Percentiles rank a stretch among this genome's conserved stretches.
Evolutionary conservation across 2,329 filamentous ascomycete genomes (phyloP).

Genomic region (Plectosphaerella sp.): DNA sequence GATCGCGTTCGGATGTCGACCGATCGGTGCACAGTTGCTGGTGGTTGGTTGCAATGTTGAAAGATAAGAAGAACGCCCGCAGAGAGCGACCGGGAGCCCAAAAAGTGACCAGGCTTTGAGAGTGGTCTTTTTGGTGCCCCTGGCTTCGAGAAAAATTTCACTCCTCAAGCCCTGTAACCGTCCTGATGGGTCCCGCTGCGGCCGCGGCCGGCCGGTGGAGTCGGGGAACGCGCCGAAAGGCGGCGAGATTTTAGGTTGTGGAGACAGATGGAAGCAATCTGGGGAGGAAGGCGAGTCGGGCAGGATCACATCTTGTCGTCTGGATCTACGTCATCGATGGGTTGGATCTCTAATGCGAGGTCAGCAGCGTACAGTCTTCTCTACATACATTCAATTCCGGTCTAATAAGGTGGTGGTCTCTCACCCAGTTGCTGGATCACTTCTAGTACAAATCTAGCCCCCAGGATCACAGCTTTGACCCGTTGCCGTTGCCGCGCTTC

Average conservation of each 20-base stretch:
- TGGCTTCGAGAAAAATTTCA: not conserved
- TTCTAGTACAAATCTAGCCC: too few relatives aligned
- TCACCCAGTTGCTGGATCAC: too few relatives aligned
- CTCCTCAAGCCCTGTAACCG: not conserved
- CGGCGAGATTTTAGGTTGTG: too few relatives aligned
- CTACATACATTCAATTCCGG: too few relatives aligned
- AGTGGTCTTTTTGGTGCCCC: not conserved
- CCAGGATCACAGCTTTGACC: not conserved
- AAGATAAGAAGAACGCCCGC: not conserved
- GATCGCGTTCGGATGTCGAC: not conserved
- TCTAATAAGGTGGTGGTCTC: too few relatives aligned
- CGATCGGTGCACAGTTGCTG: not conserved
- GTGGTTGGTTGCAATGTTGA: not conserved
- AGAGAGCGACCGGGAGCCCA: not conserved
- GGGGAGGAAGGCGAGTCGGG: too few relatives aligned
- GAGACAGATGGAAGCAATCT: too few relatives aligned
- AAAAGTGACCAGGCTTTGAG: not conserved
- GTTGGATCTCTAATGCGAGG: too few relatives aligned
- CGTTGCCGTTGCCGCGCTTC: slow-evolving; percentile 1
- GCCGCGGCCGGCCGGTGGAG: not conserved
- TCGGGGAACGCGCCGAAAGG: too few relatives aligned
- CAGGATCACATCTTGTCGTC: too few relatives aligned
- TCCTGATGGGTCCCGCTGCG: not conserved
- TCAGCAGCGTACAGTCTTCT: too few relatives aligned
- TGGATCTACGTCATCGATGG: too few relatives aligned